Conservation (phyloP, 768 basidiomycete species). For the Cystofilobasidium capitatum region DNA sequence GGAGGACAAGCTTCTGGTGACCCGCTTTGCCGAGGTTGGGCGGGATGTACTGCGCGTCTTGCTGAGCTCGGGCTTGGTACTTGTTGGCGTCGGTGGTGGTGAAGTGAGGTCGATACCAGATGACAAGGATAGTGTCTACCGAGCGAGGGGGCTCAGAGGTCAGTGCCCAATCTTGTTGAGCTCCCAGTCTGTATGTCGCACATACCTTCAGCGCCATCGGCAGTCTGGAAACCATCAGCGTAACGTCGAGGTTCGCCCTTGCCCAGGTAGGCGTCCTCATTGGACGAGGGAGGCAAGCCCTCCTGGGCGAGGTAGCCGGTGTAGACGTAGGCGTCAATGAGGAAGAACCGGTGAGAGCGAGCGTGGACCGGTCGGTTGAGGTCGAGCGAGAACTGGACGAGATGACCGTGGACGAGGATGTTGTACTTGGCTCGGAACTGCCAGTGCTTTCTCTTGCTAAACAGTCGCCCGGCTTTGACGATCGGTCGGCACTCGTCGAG, state of each 20-base stretch:
- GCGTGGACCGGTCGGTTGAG: conserved; percentile 49
- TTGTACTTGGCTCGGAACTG: conserved; percentile 66
- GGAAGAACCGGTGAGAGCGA: conserved; percentile 47
- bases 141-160: too few relatives aligned
- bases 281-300: conserved; percentile 31
- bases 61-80: conserved; percentile 12
- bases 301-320: conserved; percentile 46
- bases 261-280: conserved; percentile 30
- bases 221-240: conserved; percentile 76
- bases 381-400: conserved; percentile 58
- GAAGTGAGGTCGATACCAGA: conserved; percentile 49
- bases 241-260: conserved; percentile 56
- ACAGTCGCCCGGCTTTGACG: conserved; percentile 61
- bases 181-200: background rate
- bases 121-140: conserved; percentile 66
- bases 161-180: too few relatives aligned
- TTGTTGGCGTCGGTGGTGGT: conserved; percentile 7
- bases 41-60: conserved; percentile 41
- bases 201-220: conserved; percentile 61
- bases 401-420: conserved; percentile 62
- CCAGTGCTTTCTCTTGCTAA: conserved; percentile 58
- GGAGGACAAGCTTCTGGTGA: conserved; percentile 55
- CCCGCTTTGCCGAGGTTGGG: conserved; percentile 46
- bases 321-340: conserved; percentile 45
- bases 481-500: conserved; percentile 69